Base-by-base conservation (phyloP, 768 basidiomycete genomes). In the Strobilomyces dryophilus region DNA sequence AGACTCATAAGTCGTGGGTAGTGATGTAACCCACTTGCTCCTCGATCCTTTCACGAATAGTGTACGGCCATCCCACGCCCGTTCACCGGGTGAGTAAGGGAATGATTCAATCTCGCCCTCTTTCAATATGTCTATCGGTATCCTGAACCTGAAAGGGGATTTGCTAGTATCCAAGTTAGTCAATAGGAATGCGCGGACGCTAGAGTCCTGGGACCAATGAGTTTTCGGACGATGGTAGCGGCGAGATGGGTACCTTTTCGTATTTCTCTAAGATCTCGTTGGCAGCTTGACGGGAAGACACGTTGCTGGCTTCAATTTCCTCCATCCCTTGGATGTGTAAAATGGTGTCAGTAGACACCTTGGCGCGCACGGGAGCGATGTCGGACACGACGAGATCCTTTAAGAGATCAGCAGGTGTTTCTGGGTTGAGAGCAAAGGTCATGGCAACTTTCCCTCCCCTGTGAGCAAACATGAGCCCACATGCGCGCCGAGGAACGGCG, bases 361-460 rank as follows among this genome's bases (percentile, higher is more conserved):
- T 73, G 54, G 75, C 79, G 47, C 74, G 75, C 5, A 83, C 75
- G 3, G 94, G 93, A 0, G 90, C 79, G 54, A 95, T 92, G 69
- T 97, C 94, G 15, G 81, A 89, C 5, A 90, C 78, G 52, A 93
- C 81, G 15, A 91, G 79, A 40, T 80, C 69, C 12, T 77, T 71
- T 6, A 89, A 67, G 4, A 78, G 61, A 24, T 72, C 62, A 5
- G 65, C 34, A 0, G 78, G 75, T 1, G 77, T 72, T 8, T 73
- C 66, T 6, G 77, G 67, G 50, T 71, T 59, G 66, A 78, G 75
- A 1, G 88, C 87, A 15, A 85, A 71, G 1, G 83, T 64, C 87
- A 90, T 89, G 0, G 87, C 87, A 4, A 81, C 84, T 66, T 92
- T 94, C 20, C 90, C 92, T 47, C 92, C 92, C 90, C 89, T 57